Base-by-base conservation (phyloP, 2,329 filamentous ascomycete genomes). In the Mollisiaceae sp. region DNA sequence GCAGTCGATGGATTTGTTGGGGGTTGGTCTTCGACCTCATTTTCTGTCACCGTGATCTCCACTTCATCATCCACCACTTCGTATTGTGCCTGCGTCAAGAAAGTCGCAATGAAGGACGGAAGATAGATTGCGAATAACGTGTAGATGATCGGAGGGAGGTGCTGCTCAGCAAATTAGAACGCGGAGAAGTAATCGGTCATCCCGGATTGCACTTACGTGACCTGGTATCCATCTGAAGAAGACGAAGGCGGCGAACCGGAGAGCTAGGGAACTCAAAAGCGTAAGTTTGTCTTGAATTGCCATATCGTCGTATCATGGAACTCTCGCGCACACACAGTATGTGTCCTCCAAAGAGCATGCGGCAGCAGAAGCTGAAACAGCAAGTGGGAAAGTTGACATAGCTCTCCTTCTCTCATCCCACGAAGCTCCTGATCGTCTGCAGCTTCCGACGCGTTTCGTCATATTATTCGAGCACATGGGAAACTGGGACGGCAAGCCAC, bases 111-210 rank as follows among this genome's bases (percentile, higher is more conserved):
- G 77, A 90, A 91, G 0, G 88, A 82, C 0, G 89, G 83, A 0
- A 89, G 75, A 71, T 92, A 92, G 64, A 92, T 77, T 27, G 85
- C 87, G 66, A 90, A 88, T 1, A 90, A 79, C 0, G 89, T 83
- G 64, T 87, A 87, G 3, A 88, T 80, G 12, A 84, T 71, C 12
- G 77, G 75, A 15, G 81, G 81, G n/a, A 79, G 72, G 65, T 70
- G 69, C 74, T 77, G 38, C 5, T 32, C 35, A 22, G 36, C 4
- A 59, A 54, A 35, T 70, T 59, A 66, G 59, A 41, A 32, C 45
- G 11, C 8, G 18, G 5, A 11, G n/a, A 5, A 2, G 38, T 8
- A 22, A n/a, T 22, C n/a, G n/a, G 4, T 50, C n/a, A 1, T 50
- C 11, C n/a, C 45, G 8, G 24, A 32, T 45, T 38, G 20, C 47